Percentiles rank a stretch among this genome's conserved stretches.
Conservation (phyloP, 306 rosid genomes). For the Sesbania bispinosa region DNA sequence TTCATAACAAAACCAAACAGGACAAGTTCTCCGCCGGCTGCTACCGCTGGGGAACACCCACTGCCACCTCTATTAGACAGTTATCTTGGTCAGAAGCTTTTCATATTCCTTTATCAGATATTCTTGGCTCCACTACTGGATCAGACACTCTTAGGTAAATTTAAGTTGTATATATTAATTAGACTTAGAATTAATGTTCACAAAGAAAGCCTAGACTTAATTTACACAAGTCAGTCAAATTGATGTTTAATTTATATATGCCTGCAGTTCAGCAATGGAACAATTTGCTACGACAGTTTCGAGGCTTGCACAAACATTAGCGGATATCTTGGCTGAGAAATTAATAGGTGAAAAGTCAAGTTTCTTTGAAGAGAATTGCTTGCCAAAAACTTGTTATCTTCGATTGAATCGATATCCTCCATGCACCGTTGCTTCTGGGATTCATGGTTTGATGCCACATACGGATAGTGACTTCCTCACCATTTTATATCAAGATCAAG, state of each 20-base stretch:
- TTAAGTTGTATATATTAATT: no score
- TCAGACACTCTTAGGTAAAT: slow-evolving; percentile 62
- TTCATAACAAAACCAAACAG: slow-evolving; percentile 51
- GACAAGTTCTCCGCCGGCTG: slow-evolving; percentile 60
- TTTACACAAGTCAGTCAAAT: no score
- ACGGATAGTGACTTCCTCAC: slow-evolving; percentile 95
- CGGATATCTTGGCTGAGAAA: slow-evolving; percentile 66
- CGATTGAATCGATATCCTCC: slow-evolving; percentile 89
- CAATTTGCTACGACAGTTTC: slow-evolving; percentile 67
- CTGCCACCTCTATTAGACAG: slow-evolving; percentile 63
- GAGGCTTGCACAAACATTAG: slow-evolving; percentile 62
- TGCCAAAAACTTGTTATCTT: slow-evolving; percentile 72
- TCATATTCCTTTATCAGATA: slow-evolving; percentile 66
- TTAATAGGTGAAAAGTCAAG: slow-evolving; percentile 52
- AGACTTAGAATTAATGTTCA: no score
- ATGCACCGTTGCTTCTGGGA: slow-evolving; percentile 52
- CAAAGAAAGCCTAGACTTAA: no score
- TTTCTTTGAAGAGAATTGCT: slow-evolving; percentile 64
- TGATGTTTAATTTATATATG: no score
- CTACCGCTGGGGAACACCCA: slow-evolving; percentile 92
- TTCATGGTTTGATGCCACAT: slow-evolving; percentile 78
- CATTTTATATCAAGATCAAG: slow-evolving; percentile 77
- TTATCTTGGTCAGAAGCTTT: slow-evolving; percentile 95
- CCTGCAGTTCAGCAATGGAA: slow-evolving; percentile 68
- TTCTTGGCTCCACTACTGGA: slow-evolving; percentile 23